Evolutionary conservation across 768 basidiomycete genomes (phyloP), one percentile per base, ranked within the genome.

Genomic region (Tricholoma terreum): DNA sequence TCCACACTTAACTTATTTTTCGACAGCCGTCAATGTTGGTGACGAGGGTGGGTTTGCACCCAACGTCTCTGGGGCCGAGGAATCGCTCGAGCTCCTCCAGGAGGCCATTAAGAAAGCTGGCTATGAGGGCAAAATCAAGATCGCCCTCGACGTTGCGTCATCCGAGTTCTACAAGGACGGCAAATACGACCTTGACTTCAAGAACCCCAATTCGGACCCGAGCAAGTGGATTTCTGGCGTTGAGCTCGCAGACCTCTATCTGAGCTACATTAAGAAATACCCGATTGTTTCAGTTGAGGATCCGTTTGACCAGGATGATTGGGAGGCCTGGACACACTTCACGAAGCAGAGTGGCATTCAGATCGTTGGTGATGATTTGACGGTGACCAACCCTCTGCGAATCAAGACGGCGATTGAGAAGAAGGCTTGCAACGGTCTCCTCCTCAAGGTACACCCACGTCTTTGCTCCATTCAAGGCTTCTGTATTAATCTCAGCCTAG

Each of bases 81-180:
- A 98, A 74, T 92, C 94, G 34, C 92, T 98, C 61, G 96, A 99
- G 67, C 86, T 99, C 67, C 83, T 99, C 60, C 82, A 84, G 42
- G 93, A 96, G 73, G 97, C 97, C 67, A 98, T 99, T 82, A 89
- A 91, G 76, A 92, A 94, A 80, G 95, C 97, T 22, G 97, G 97
- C 40, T 98, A 97, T 75, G 91, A 96, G 73, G 97, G 94, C 70
- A 97, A 97, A 80, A 88, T 99, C 78, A 92, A 98, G 77, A 98
- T 99, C 73, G 96, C 90, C 58, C 91, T 99, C 63, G 96, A 97
- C 68, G 95, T 97, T 63, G 97, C 97, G 55, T 97, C 95, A 1
- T 98, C 96, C 73, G 97, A 99, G 76, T 99, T 99, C 84, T 99
- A 93, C 88, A 98, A 97, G 86, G 94, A 98, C 5, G 96, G 95